A percentile compares a stretch with the other conserved stretches of the same genome.
Conservation (phyloP, 2,329 filamentous ascomycete genomes). For the Penicillium freii region DNA sequence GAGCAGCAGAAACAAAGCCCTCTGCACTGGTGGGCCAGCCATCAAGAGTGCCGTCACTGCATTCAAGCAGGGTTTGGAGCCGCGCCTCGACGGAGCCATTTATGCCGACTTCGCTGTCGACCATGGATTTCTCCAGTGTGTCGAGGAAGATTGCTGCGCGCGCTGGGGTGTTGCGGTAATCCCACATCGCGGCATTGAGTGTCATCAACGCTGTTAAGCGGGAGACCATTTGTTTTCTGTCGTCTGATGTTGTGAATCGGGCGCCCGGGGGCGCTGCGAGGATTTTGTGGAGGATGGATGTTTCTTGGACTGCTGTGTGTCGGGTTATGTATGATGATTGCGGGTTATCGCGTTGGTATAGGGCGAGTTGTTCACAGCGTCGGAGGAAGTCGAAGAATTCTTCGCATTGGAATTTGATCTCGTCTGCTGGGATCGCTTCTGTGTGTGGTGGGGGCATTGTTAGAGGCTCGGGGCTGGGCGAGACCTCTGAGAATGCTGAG, state of each 20-base stretch:
- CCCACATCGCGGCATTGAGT: slow-evolving; percentile 42
- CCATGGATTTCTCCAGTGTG: slow-evolving; percentile 32
- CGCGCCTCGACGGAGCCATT: slow-evolving; percentile 41
- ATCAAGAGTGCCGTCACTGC: slow-evolving; percentile 28
- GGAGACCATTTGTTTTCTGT: slow-evolving; percentile 42
- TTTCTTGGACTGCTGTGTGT: slow-evolving; percentile 29
- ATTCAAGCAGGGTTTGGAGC: slow-evolving; percentile 40
- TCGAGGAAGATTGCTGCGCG: slow-evolving; percentile 35
- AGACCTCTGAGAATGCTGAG: slow-evolving; percentile 14
- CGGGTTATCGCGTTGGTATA: slow-evolving; percentile 26
- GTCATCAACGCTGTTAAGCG: slow-evolving; percentile 38
- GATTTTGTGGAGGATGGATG: slow-evolving; percentile 34
- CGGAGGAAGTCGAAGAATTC: slow-evolving; percentile 41
- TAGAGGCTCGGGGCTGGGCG: slow-evolving; percentile 5
- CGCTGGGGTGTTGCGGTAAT: slow-evolving; percentile 35
- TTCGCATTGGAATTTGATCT: slow-evolving; percentile 38
- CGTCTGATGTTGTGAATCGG: slow-evolving; percentile 36
- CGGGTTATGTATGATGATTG: slow-evolving; percentile 19
- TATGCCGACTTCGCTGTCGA: slow-evolving; percentile 37
- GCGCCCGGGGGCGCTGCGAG: slow-evolving; percentile 34
- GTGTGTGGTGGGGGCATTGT: neutral
- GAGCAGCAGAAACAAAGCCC: neutral
- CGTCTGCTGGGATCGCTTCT: slow-evolving; percentile 25
- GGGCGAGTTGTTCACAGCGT: slow-evolving; percentile 38
- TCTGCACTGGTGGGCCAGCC: neutral